Evolutionary conservation across 495 filamentous ascomycete species (phyloP).

Genomic region (Lasiosphaeris hirsuta): DNA sequence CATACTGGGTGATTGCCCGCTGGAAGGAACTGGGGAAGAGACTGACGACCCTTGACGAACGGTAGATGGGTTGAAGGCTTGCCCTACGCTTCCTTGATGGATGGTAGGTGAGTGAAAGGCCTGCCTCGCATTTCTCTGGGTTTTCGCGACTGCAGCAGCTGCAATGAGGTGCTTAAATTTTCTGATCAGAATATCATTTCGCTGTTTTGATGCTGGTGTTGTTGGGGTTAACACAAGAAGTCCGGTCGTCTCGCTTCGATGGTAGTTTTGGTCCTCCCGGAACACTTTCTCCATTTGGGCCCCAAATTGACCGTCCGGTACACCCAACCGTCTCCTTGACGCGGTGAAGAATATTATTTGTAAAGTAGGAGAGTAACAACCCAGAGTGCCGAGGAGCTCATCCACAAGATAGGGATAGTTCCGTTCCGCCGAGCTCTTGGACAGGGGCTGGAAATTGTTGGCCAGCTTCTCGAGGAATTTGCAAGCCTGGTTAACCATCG

Average conservation of each 20-base stretch:
- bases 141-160: no score
- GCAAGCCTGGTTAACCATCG: constrained; percentile 28
- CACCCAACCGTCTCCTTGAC: constrained; percentile 39
- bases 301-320: constrained; percentile 26
- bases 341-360: constrained; percentile 60
- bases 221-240: neutral
- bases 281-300: constrained; percentile 38
- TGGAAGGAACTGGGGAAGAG: neutral
- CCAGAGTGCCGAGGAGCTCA: constrained; percentile 52
- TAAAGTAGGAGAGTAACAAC: constrained; percentile 52
- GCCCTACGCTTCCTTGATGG: no score
- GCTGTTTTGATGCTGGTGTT: constrained; percentile 13
- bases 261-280: constrained; percentile 28
- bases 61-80: no score
- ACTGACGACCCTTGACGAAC: no score
- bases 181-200: constrained; percentile 8
- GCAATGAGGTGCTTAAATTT: constrained; percentile 5
- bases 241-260: neutral
- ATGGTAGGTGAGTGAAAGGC: no score
- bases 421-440: neutral
- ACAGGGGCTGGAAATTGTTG: constrained; percentile 17
- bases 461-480: constrained; percentile 34
- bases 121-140: no score
- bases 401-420: constrained; percentile 57
- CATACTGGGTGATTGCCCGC: neutral